These are phyloP conservation scores for Penicillium taxi DNA, from an alignment of 495 filamentous ascomycete genomes.

Conservation along the genomic window DNA sequence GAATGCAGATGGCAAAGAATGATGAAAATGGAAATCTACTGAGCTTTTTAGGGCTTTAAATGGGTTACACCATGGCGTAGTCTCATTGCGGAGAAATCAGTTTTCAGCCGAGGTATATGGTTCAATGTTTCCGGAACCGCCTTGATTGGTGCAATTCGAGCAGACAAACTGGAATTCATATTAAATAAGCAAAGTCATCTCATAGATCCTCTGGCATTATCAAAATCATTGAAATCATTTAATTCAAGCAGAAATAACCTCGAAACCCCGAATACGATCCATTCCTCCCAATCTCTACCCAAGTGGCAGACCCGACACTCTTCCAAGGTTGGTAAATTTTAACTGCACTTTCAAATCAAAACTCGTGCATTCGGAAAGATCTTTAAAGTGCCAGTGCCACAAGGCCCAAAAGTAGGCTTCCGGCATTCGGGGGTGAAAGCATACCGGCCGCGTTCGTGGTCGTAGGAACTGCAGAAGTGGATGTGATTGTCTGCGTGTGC, in stretches of 20 bases:
- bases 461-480: slow-evolving; percentile 11
- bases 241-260: slow-evolving; percentile 1
- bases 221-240: background rate
- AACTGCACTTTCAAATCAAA: background rate
- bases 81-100: background rate
- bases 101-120: background rate
- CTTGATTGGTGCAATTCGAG: too few species aligned
- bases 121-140: background rate
- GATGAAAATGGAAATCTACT: too few species aligned
- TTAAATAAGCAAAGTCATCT: slow-evolving; percentile 1
- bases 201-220: background rate
- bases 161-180: slow-evolving; percentile 1
- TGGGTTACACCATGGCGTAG: too few species aligned
- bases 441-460: slow-evolving; percentile 16
- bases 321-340: slow-evolving; percentile 5
- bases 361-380: too few species aligned
- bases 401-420: slow-evolving; percentile 20
- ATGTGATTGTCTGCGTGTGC: slow-evolving; percentile 9
- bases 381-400: slow-evolving; percentile 15
- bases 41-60: too few species aligned
- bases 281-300: slow-evolving; percentile 1
- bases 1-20: too few species aligned
- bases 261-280: background rate
- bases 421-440: slow-evolving; percentile 23
- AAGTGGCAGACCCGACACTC: background rate